A percentile compares a stretch with the other conserved stretches of the same genome.
Conservation (phyloP, 305 asterid genomes). For the Ilex paraguariensis region DNA sequence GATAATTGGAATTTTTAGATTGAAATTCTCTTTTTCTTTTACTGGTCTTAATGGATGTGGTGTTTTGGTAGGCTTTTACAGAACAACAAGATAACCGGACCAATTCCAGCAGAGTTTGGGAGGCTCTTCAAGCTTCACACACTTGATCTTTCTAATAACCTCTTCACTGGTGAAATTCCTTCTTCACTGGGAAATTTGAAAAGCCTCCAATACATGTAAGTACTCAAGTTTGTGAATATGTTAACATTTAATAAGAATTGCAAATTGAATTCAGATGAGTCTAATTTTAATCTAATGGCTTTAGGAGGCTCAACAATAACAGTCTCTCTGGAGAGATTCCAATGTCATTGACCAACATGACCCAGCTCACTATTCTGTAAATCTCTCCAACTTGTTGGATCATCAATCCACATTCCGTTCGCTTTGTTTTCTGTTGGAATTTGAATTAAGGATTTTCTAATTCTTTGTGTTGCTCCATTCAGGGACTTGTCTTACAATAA, state of each 20-base stretch:
- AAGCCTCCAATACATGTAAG: slow-evolving; percentile 75
- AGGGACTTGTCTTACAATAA: slow-evolving; percentile 96
- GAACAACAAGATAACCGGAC: slow-evolving; percentile 77
- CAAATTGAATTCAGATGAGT: not conserved
- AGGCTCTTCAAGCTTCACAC: slow-evolving; percentile 73
- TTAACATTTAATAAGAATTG: slow-evolving; percentile 1
- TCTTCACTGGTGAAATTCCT: slow-evolving; percentile 67
- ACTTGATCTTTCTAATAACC: slow-evolving; percentile 79
- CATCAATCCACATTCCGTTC: not conserved
- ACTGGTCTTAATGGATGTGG: slow-evolving; percentile 1
- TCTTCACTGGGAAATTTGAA: slow-evolving; percentile 52
- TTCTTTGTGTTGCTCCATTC: slow-evolving; percentile 13
- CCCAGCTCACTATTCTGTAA: slow-evolving; percentile 81
- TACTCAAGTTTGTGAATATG: not conserved
- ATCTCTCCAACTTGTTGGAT: slow-evolving; percentile 20
- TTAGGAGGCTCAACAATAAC: slow-evolving; percentile 91
- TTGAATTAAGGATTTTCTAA: slow-evolving; percentile 3
- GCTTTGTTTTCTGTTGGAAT: not conserved
- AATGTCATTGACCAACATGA: slow-evolving; percentile 57
- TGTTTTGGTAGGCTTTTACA: slow-evolving; percentile 60
- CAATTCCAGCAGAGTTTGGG: slow-evolving; percentile 66
- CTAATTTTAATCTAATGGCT: no score
- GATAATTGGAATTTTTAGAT: no score
- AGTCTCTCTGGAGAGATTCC: slow-evolving; percentile 77
- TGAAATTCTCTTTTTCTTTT: no score